These are phyloP conservation scores for Orychophragmus violaceus DNA, from an alignment of 345 rosid genomes.

Conservation along the genomic window DNA sequence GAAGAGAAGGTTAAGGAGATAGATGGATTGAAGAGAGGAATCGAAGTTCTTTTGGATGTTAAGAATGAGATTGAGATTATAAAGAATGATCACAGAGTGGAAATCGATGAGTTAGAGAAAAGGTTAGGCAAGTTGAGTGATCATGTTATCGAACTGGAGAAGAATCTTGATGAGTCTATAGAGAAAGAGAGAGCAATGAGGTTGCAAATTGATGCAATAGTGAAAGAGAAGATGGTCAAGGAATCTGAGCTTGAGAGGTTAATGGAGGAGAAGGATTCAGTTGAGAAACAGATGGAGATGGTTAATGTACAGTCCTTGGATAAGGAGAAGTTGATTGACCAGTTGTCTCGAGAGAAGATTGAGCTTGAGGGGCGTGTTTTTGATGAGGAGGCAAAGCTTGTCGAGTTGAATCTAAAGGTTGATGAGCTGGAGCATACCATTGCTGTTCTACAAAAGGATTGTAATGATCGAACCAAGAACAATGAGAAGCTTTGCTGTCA, in stretches of 20 bases:
- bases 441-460: constrained; percentile 27
- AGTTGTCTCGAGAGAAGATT: constrained; percentile 36
- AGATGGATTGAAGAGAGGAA: constrained; percentile 31
- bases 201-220: constrained; percentile 35
- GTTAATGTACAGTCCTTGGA: constrained; percentile 22
- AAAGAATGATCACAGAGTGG: constrained; percentile 16
- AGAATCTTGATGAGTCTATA: constrained; percentile 29
- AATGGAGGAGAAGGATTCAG: constrained; percentile 24
- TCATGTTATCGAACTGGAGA: constrained; percentile 41
- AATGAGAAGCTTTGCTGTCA: constrained; percentile 31
- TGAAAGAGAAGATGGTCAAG: constrained; percentile 32
- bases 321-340: constrained; percentile 31
- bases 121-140: constrained; percentile 26
- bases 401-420: constrained; percentile 35
- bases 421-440: constrained; percentile 29
- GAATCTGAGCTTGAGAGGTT: constrained; percentile 34
- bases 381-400: constrained; percentile 38
- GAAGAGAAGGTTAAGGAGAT: constrained; percentile 27
- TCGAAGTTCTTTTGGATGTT: constrained; percentile 30
- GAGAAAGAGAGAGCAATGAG: constrained; percentile 37
- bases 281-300: constrained; percentile 20
- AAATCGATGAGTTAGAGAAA: constrained; percentile 38
- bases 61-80: constrained; percentile 40
- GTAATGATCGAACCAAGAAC: constrained; percentile 29
- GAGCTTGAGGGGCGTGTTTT: constrained; percentile 39